Conservation (phyloP, 2,329 filamentous ascomycete genomes). For the Alternaria sp. region DNA sequence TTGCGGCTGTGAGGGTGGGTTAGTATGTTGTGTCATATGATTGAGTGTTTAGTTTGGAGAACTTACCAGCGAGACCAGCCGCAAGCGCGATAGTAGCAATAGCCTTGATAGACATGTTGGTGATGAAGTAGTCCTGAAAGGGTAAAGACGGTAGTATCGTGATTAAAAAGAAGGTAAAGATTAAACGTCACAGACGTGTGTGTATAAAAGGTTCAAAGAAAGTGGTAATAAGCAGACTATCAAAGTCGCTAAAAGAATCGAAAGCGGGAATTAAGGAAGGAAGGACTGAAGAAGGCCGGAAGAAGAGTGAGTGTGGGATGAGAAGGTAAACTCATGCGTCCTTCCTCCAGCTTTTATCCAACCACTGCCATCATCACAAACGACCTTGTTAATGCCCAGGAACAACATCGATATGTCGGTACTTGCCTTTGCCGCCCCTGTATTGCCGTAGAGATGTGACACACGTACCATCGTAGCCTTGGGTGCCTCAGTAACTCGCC, state of each 20-base stretch:
- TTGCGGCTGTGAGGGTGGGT: slow-evolving; percentile 31
- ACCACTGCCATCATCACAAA: not conserved
- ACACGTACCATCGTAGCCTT: slow-evolving; percentile 18
- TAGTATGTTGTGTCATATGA: slow-evolving; percentile 6
- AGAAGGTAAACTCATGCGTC: slow-evolving; percentile 16
- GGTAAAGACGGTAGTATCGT: slow-evolving; percentile 18
- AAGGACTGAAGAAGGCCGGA: slow-evolving; percentile 15
- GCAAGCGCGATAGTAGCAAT: slow-evolving; percentile 36
- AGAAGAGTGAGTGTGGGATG: slow-evolving; percentile 31
- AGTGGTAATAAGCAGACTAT: slow-evolving; percentile 38
- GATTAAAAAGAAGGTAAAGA: slow-evolving; percentile 31
- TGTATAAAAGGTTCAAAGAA: slow-evolving; percentile 30
- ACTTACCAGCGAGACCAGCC: slow-evolving; percentile 43
- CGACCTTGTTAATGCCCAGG: not conserved
- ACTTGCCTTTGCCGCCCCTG: slow-evolving; percentile 17
- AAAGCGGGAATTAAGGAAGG: slow-evolving; percentile 33
- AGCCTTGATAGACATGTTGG: slow-evolving; percentile 40
- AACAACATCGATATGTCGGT: slow-evolving; percentile 6
- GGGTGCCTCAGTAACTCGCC: slow-evolving; percentile 2
- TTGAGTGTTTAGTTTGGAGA: not conserved
- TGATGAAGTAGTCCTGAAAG: not conserved
- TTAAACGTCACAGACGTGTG: slow-evolving; percentile 45
- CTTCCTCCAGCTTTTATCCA: slow-evolving; percentile 37
- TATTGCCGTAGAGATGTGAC: slow-evolving; percentile 12
- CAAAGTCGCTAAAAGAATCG: slow-evolving; percentile 40